These are phyloP conservation scores for Brettanomyces nanus DNA, from an alignment of 805 yeast species.

Conservation along the genomic window DNA sequence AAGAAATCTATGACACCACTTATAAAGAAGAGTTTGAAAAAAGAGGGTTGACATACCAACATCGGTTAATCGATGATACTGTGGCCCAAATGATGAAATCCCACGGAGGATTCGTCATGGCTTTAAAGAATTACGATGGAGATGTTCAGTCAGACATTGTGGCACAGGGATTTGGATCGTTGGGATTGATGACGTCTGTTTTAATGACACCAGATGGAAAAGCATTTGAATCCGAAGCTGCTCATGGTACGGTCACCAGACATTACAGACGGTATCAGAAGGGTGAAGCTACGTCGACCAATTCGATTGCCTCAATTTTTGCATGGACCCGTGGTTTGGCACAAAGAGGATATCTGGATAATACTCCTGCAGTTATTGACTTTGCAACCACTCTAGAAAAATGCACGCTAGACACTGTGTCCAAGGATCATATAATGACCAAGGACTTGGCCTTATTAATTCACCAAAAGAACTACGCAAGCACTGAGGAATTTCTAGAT, in stretches of 20 bases:
- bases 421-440: conserved; percentile 70
- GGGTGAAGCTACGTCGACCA: conserved; percentile 78
- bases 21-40: conserved; percentile 53
- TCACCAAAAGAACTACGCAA: conserved; percentile 54
- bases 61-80: conserved; percentile 80
- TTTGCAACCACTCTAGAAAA: conserved; percentile 60
- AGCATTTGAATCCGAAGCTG: conserved; percentile 81
- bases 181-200: conserved; percentile 79
- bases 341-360: conserved; percentile 73
- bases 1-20: conserved; percentile 49
- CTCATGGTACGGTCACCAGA: conserved; percentile 84
- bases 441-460: conserved; percentile 69
- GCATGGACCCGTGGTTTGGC: conserved; percentile 84
- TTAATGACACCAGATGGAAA: conserved; percentile 80
- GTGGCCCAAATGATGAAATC: conserved; percentile 85
- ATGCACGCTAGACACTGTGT: conserved; percentile 66
- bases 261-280: conserved; percentile 76
- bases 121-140: conserved; percentile 79
- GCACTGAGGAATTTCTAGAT: conserved; percentile 69
- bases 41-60: conserved; percentile 64
- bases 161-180: conserved; percentile 81
- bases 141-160: conserved; percentile 82
- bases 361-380: conserved; percentile 59
- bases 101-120: conserved; percentile 74
- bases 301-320: conserved; percentile 77